Percentiles rank a stretch among this genome's conserved stretches.
phyloP scores from a whole-genome alignment of 2,329 filamentous ascomycete genomes.

The Monilinia aucupariae region DNA sequence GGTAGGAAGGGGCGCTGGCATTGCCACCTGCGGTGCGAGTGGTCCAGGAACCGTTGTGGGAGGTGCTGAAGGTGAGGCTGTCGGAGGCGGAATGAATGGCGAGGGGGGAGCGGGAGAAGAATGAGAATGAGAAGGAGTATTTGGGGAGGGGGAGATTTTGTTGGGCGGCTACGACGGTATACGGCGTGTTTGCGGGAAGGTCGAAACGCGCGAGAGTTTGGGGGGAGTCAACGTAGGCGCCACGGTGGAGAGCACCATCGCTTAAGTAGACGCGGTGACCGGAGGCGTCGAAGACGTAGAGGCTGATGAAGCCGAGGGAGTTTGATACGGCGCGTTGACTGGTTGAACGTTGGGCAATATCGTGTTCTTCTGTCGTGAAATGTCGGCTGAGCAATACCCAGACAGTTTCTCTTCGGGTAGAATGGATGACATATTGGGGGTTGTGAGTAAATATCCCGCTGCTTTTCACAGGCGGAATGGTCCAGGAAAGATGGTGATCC shows the following conservation, averaged over 20 bases:
- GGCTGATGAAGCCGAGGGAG: constrained; percentile 71
- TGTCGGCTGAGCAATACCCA: constrained; percentile 88
- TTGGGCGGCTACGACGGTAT: constrained; percentile 67
- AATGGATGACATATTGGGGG: constrained; percentile 66
- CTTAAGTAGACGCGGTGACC: constrained; percentile 70
- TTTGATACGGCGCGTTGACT: constrained; percentile 31
- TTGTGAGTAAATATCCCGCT: constrained; percentile 57
- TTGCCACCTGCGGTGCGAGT: constrained; percentile 78
- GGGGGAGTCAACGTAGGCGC: constrained; percentile 88
- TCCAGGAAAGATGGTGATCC: constrained; percentile 88
- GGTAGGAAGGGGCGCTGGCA: constrained; percentile 67
- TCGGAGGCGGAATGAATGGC: constrained; percentile 52
- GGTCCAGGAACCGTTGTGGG: constrained; percentile 66
- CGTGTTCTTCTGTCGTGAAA: constrained; percentile 64
- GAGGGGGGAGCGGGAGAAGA: constrained; percentile 65
- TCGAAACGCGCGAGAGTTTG: constrained; percentile 80
- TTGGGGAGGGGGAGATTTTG: constrained; percentile 66
- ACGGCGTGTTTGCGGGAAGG: constrained; percentile 41
- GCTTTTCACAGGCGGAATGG: constrained; percentile 45
- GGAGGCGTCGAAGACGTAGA: constrained; percentile 70
- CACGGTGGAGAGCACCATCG: constrained; percentile 65
- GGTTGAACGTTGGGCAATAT: constrained; percentile 44
- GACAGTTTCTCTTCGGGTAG: constrained; percentile 53
- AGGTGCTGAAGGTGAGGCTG: constrained; percentile 41
- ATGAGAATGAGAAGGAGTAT: constrained; percentile 83